Evolutionary conservation across 2,329 filamentous ascomycete genomes (phyloP).

Genomic region (Aspergillus felis): DNA sequence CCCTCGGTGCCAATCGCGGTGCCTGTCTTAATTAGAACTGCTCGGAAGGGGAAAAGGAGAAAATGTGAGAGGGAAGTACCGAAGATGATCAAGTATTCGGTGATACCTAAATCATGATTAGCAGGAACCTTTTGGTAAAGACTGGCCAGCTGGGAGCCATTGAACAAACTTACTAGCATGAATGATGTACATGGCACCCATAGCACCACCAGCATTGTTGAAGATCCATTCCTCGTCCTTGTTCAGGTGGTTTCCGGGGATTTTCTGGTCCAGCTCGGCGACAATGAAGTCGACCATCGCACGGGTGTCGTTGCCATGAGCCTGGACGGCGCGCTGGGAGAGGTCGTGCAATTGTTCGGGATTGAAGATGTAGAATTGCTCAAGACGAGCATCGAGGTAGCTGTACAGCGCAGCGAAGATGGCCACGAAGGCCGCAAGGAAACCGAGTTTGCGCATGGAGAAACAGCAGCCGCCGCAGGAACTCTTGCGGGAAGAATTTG

Average conservation of each 20-base stretch:
- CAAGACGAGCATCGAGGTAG: slow-evolving; percentile 36
- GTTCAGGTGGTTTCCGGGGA: slow-evolving; percentile 55
- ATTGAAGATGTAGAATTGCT: slow-evolving; percentile 70
- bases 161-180: slow-evolving; percentile 64
- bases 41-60: background rate
- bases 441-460: slow-evolving; percentile 27
- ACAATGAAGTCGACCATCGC: slow-evolving; percentile 68
- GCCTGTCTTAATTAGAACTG: slow-evolving; percentile 14
- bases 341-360: slow-evolving; percentile 65
- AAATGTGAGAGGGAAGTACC: slow-evolving; percentile 40
- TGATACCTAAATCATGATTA: slow-evolving; percentile 48
- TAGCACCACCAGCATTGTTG: slow-evolving; percentile 86
- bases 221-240: slow-evolving; percentile 79
- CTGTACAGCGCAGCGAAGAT: slow-evolving; percentile 34
- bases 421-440: slow-evolving; percentile 33
- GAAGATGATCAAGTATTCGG: slow-evolving; percentile 88
- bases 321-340: slow-evolving; percentile 59
- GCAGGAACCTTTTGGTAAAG: background rate
- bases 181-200: slow-evolving; percentile 88
- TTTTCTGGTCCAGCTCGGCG: slow-evolving; percentile 56
- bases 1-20: slow-evolving; percentile 69
- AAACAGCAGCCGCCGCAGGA: slow-evolving; percentile 22
- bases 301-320: slow-evolving; percentile 71
- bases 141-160: background rate
- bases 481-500: slow-evolving; percentile 10